phyloP scores from a whole-genome alignment of 345 rosid genomes.

The Laguncularia racemosa region DNA sequence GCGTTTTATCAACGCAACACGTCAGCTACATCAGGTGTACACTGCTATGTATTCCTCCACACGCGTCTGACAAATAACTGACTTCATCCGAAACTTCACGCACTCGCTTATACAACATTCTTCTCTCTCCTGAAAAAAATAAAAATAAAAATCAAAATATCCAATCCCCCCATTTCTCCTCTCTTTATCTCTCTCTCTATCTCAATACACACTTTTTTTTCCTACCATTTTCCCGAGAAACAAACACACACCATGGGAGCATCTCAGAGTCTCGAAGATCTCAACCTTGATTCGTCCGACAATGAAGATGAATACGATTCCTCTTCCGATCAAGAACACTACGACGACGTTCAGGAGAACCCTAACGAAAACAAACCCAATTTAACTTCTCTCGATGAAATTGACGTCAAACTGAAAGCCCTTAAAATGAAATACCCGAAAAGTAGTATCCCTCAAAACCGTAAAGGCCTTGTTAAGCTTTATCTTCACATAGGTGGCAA shows the following conservation, averaged over 20 bases:
- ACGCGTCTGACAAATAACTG: neutral
- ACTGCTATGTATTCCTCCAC: neutral
- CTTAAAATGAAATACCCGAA: slow-evolving; percentile 45
- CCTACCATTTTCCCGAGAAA: slow-evolving; percentile 3
- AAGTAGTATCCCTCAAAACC: slow-evolving; percentile 16
- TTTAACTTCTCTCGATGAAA: slow-evolving; percentile 28
- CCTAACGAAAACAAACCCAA: slow-evolving; percentile 7
- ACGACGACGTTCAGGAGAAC: slow-evolving; percentile 26
- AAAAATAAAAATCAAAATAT: no score
- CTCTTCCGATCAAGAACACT: slow-evolving; percentile 19
- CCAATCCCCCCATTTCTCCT: neutral
- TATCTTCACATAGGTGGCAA: slow-evolving; percentile 78
- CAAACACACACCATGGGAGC: slow-evolving; percentile 37
- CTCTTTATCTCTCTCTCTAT: neutral
- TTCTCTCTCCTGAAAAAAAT: no score
- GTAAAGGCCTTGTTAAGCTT: slow-evolving; percentile 61
- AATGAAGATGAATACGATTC: slow-evolving; percentile 35
- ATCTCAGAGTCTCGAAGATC: slow-evolving; percentile 65
- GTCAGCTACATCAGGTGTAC: neutral
- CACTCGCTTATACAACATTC: no score
- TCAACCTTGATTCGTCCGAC: slow-evolving; percentile 38
- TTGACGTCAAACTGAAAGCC: slow-evolving; percentile 58
- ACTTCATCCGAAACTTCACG: neutral
- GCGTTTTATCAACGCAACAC: slow-evolving; percentile 10
- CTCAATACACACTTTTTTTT: no score